Evolutionary conservation across 1,284 basidiomycete species (phyloP), one percentile per base, ranked within the genome.

Genomic region (Leccinum angustisporum): DNA sequence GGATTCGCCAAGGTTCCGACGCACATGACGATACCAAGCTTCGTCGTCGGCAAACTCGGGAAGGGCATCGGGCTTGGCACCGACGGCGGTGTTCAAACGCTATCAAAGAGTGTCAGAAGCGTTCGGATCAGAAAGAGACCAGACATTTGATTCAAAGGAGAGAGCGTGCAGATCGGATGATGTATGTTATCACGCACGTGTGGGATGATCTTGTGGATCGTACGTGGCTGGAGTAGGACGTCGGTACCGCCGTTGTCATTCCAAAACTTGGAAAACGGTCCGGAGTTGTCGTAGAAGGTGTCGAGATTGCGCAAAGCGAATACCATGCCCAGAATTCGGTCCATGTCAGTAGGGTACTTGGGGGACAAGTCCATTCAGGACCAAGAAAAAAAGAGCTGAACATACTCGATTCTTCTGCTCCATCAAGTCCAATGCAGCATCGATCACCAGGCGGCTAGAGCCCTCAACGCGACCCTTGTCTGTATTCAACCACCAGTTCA

Each of bases 401-500:
- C 70, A 52, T 33, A 74, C 72, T 53, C 63, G 60, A 13, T 61
- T 62, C 10, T 33, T 58, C n/a, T 38, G 61, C 60, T 1, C 25
- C 63, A 75, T 61, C 51, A 27, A 52, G 4, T 43, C 56, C 13
- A 75, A 1, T 16, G 62, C 4, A 0, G 33, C 31, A 38, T 13
- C 27, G 5, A 61, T 16, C 6, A 7, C 57, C 10, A 27, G 53
- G 3, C 5, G 57, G 1, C 58, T 64, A 40, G 63, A 56, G 4
- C 64, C 53, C 31, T 7, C 27, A 46, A 63, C 56, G 14, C 57
- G 33, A 9, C 53, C 65, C 11, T 40, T n/a, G 27, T 68, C 59
- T 14, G 67, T 56, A 38, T 68, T 66, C 16, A 58, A 62, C 25
- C 66, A 60, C 80, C 81, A 82, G 57, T 82, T 82, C 79, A 81